Base-by-base conservation (phyloP, 768 basidiomycete species). In the Rhizopogon roseolus region DNA sequence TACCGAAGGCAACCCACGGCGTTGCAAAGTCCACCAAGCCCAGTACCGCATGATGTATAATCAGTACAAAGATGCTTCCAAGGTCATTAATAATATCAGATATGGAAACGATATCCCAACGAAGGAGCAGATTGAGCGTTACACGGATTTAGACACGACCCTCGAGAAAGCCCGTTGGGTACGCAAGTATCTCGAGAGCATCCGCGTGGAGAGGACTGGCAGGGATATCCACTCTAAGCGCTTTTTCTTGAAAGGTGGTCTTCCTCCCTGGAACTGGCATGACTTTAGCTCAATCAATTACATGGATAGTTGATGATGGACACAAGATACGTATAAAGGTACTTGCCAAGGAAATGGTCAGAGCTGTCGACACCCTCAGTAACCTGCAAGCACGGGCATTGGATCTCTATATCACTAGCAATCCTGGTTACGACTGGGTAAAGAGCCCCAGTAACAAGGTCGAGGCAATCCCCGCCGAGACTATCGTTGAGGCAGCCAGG, bases 171-270 rank as follows among this genome's bases (percentile, higher is more conserved):
- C 54, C 2, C 59, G 57, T 6, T 57, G 60, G 57, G 56, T 66
- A 41, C 59, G 58, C 32, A 42, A 54, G 34, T 73, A 72, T 49
- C 53, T 71, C 9, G 64, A 69, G 41, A 69, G 67, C 8, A 66
- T 72, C 17, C 60, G 70, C 1, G 60, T 63, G 0, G 72, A 73
- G 46, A 62, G 60, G 43, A 53, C 57, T 0, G 72, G 72, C 0
- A 55, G 69, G 28, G 57, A 64, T 1, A 61, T 72, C 25, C 72
- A 73, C 36, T 56, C 60, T 6, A 57, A 42, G n/a, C 61, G 69
- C 2, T 73, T 71, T 55, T 69, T 70, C 38, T 42, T 70, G 6
- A 68, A 70, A 58, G 59, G 71, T 62, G 34, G 11, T 63, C 55
- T 0, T n/a, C 17, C n/a, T 40, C 14, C 19, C 9, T 7, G 9